Evolutionary conservation across 768 basidiomycete species (phyloP).

Genomic region (Dictyophora rubrovolvata): DNA sequence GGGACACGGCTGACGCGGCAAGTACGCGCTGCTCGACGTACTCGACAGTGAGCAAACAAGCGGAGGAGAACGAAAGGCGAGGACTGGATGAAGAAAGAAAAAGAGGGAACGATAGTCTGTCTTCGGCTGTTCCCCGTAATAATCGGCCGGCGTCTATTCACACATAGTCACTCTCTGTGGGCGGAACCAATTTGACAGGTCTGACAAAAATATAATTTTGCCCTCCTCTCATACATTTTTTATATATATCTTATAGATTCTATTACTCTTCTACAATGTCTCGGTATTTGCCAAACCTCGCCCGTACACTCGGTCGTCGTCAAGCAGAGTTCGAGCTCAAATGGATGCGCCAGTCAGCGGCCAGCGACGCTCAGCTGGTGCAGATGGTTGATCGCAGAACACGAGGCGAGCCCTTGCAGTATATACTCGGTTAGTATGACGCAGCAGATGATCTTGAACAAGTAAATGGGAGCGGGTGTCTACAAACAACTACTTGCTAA

Average conservation of each 20-base stretch:
- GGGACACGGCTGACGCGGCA: not conserved
- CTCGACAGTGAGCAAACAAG: not conserved
- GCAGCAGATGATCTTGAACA: too few relatives aligned
- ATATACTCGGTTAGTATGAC: constrained; percentile 69
- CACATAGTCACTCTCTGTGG: not conserved
- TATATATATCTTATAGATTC: not conserved
- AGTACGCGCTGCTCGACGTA: not conserved
- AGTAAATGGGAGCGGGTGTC: too few relatives aligned
- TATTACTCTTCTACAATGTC: not conserved
- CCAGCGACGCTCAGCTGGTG: not conserved
- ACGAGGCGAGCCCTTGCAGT: constrained; percentile 75
- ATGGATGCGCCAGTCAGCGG: constrained; percentile 36
- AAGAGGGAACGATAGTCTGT: not conserved
- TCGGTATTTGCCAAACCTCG: constrained; percentile 15
- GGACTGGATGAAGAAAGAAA: not conserved
- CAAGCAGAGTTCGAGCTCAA: constrained; percentile 32
- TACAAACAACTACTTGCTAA: not conserved
- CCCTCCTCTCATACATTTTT: too few relatives aligned
- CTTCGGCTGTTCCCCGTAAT: constrained; percentile 4
- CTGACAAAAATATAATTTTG: not conserved
- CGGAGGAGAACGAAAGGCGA: not conserved
- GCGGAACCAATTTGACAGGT: constrained; percentile 2
- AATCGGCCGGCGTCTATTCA: not conserved
- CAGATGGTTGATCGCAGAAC: constrained; percentile 50
- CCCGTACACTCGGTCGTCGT: constrained; percentile 24